phyloP scores from a whole-genome alignment of 73 alveolate genomes.

The Symbiodinium natans region DNA sequence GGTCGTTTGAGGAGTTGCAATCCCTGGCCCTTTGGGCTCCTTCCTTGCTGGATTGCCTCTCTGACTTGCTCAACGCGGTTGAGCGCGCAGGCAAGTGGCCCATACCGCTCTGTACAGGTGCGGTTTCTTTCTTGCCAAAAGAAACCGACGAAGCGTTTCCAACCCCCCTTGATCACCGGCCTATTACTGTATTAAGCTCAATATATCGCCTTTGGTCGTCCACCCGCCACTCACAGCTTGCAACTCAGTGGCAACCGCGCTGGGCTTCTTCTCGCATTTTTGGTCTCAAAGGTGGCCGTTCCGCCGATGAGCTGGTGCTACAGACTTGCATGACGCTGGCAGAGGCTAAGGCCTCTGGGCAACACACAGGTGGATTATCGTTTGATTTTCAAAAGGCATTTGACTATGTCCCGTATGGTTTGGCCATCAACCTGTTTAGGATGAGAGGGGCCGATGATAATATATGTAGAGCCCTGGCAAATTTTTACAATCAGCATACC shows the following conservation, averaged over 20 bases:
- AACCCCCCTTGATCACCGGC: not conserved
- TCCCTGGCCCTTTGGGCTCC: not conserved
- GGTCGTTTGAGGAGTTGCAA: not conserved
- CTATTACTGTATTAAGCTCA: not conserved
- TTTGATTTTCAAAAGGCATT: conserved; percentile 8
- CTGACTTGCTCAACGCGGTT: not conserved
- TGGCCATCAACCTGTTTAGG: not conserved
- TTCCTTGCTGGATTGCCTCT: not conserved
- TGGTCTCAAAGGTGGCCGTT: not conserved
- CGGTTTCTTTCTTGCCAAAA: not conserved
- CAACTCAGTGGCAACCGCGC: not conserved
- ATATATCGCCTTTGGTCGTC: not conserved
- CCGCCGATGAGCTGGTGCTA: conserved; percentile 10
- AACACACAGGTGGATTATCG: not conserved
- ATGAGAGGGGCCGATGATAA: not conserved
- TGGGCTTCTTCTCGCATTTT: not conserved
- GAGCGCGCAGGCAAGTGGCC: not conserved
- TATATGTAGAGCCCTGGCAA: not conserved
- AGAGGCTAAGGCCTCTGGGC: not conserved
- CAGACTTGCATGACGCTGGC: not conserved
- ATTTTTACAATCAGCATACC: not conserved
- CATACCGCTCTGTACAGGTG: not conserved
- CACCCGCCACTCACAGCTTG: not conserved
- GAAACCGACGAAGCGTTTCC: not conserved
- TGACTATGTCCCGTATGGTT: not conserved